phyloP scores from a whole-genome alignment of 306 rosid genomes.

The Acacia crassicarpa region DNA sequence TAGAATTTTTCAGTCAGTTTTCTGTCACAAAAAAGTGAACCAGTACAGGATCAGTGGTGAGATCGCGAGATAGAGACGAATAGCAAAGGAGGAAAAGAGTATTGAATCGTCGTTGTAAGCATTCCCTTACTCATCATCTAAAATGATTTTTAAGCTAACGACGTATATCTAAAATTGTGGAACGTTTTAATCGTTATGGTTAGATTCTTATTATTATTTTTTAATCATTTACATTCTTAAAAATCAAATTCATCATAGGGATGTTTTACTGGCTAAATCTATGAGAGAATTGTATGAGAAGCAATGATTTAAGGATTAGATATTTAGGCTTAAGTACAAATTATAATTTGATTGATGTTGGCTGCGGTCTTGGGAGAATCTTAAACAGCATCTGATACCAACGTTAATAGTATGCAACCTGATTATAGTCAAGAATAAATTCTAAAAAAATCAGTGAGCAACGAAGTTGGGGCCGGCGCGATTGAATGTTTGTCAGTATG shows the following conservation, averaged over 20 bases:
- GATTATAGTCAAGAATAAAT: background rate
- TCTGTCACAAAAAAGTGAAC: background rate
- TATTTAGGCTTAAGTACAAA: background rate
- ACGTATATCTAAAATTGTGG: background rate
- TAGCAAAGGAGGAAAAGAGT: background rate
- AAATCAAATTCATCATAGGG: background rate
- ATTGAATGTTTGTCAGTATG: background rate
- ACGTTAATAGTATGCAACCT: background rate
- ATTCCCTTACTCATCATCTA: background rate
- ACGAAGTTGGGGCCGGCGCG: background rate
- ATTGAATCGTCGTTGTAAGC: background rate
- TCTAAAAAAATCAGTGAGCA: background rate
- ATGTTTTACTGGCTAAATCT: background rate
- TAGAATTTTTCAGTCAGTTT: background rate
- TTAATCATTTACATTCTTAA: background rate
- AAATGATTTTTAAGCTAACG: too few species aligned
- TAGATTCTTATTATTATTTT: too few species aligned
- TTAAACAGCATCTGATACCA: background rate
- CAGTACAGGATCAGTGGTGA: background rate
- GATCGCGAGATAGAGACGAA: background rate
- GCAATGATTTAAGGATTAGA: background rate
- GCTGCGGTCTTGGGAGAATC: background rate
- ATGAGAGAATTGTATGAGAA: too few species aligned
- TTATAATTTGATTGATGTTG: background rate
- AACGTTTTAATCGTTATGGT: background rate